Evolutionary conservation across 1,139 yeast species (phyloP), one percentile per base, ranked within the genome.

Genomic region (Pneumocystis oryctolagi): DNA sequence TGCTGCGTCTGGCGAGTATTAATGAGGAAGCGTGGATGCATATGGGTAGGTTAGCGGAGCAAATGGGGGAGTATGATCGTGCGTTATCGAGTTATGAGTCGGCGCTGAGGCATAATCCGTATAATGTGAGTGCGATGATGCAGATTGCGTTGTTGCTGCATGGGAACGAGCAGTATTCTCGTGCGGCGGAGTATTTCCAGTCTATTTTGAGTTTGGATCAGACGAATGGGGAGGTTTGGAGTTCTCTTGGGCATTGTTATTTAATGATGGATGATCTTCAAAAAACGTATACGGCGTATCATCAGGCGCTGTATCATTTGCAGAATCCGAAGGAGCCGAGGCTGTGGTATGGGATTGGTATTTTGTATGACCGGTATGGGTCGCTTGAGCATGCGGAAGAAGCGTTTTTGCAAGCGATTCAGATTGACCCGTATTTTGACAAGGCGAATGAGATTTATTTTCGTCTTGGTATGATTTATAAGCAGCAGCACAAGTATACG

Each of bases 301-400:
- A 92, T 76, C 89, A 95, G 72, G 97, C 98, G 1, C 78, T 92
- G 65, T 86, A 88, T 73, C 92, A 89, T 72, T 77, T 90, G 73
- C 89, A 88, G 68, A 90, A 92, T 72, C 95, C 97, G 61, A 89
- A 89, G 70, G 97, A 90, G 61, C 97, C 98, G 63, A 89, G 89
- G 73, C 81, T 90, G 69, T 92, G 98, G 97, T 97, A 92, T 74
- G 98, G 98, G 0, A 92, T 92, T 69, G 98, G 98, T 56, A 92
- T 92, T 66, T 78, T 92, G 66, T 92, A 92, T 73, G 98, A 92
- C 73, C 80, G 98, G 62, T 92, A 92, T 73, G 98, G 97, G 18
- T 87, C 96, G 8, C 78, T 90, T 69, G 97, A 90, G 74, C 92
- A 90, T 71, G 98, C 98, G 3, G 97, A 92, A 73, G 98, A 92